A percentile compares a stretch with the other conserved stretches of the same genome.
Conservation (phyloP, 2,329 filamentous ascomycete genomes). For the Cladosporium colombiae region DNA sequence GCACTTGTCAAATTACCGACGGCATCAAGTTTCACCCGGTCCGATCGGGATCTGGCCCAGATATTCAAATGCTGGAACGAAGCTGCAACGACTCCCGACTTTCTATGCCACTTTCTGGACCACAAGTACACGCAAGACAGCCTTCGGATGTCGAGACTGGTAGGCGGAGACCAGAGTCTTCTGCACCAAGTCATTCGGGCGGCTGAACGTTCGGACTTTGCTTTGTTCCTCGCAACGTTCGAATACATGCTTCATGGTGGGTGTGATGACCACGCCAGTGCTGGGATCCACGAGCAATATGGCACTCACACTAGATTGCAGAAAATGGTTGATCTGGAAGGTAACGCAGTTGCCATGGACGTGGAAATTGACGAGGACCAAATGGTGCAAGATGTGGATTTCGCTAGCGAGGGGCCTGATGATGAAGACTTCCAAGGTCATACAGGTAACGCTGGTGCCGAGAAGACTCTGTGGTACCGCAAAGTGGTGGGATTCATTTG, state of each 20-base stretch:
- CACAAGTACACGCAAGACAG: background rate
- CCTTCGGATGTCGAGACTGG: background rate
- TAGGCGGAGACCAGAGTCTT: background rate
- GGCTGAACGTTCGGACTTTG: background rate
- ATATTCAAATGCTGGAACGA: background rate
- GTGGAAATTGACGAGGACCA: background rate
- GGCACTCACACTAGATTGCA: background rate
- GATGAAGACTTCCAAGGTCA: background rate
- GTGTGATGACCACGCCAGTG: background rate
- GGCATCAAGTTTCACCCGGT: background rate
- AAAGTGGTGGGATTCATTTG: background rate
- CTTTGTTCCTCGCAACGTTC: background rate
- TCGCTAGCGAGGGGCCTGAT: background rate
- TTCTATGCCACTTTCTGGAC: background rate
- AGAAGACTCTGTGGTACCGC: background rate
- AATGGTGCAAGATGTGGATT: background rate
- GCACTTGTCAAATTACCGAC: background rate
- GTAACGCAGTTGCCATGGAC: background rate
- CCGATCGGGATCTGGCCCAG: background rate
- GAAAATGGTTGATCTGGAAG: background rate
- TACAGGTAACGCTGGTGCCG: background rate
- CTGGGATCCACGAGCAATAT: background rate
- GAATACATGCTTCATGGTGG: background rate
- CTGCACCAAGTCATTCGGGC: background rate
- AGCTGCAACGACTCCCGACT: background rate